Percentiles rank a stretch among this genome's conserved stretches.
phyloP scores from a whole-genome alignment of 164 flowering plant species.

The Vitis amurensis region DNA sequence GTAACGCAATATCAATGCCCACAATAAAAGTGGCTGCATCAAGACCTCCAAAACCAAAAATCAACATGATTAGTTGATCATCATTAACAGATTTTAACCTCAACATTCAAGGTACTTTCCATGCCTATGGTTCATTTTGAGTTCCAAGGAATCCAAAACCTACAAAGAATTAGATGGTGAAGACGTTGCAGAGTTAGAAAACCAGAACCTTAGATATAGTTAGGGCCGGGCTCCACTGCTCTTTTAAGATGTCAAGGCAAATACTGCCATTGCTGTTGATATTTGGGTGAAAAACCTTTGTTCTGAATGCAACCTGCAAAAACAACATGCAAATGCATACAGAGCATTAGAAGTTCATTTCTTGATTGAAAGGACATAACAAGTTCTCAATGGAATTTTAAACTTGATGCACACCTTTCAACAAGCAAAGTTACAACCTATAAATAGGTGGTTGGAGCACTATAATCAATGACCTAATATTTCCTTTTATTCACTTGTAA shows the following conservation, averaged over 20 bases:
- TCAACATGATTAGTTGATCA: neutral
- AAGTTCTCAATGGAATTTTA: neutral
- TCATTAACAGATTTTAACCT: neutral
- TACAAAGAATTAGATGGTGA: neutral
- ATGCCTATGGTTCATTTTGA: neutral
- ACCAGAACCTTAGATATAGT: conserved; percentile 50
- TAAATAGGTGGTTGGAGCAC: too few species aligned
- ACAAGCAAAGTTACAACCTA: too few species aligned
- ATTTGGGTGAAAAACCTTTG: conserved; percentile 58
- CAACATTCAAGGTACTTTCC: too few species aligned
- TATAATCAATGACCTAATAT: too few species aligned
- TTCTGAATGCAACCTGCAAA: conserved; percentile 45
- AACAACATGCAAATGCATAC: neutral
- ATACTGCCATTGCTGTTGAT: conserved; percentile 62
- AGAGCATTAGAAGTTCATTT: too few species aligned
- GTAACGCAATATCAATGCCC: too few species aligned
- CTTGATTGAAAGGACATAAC: neutral
- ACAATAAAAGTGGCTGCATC: neutral
- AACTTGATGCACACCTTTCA: too few species aligned
- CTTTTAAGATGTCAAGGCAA: conserved; percentile 52
- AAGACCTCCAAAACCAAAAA: neutral
- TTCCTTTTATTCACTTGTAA: too few species aligned
- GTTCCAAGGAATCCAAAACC: neutral
- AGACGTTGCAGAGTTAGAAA: neutral
- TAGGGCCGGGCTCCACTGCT: conserved; percentile 58